phyloP scores from a whole-genome alignment of 164 flowering plant species.

The Warburgia ugandensis region DNA sequence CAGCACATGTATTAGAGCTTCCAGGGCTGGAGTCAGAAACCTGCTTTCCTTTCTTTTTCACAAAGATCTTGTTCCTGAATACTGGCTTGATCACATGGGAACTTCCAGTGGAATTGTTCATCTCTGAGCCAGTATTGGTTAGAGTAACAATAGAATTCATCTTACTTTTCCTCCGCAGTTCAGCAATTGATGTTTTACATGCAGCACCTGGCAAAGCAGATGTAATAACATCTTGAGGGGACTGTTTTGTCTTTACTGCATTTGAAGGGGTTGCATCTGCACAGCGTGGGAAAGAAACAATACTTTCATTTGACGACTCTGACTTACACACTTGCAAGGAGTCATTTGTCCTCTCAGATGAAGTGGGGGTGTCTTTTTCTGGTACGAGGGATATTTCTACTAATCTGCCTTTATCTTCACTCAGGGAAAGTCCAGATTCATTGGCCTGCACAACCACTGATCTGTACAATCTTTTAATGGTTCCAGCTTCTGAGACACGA shows the following conservation, averaged over 20 bases:
- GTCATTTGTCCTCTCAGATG: constrained; percentile 21
- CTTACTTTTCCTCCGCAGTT: constrained; percentile 11
- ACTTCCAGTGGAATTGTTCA: constrained; percentile 23
- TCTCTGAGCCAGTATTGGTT: constrained; percentile 10
- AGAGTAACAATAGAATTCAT: constrained; percentile 13
- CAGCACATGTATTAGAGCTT: constrained; percentile 10
- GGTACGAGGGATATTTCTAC: constrained; percentile 65
- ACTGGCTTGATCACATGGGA: constrained; percentile 27
- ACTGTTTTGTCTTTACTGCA: constrained; percentile 10
- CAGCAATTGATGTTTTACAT: constrained; percentile 11
- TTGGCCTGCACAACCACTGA: constrained; percentile 47
- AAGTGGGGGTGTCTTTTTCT: constrained; percentile 20
- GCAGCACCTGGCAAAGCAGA: constrained; percentile 16
- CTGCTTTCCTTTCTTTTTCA: constrained; percentile 45
- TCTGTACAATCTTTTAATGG: constrained; percentile 46
- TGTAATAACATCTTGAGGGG: constrained; percentile 17
- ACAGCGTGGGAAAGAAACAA: constrained; percentile 14
- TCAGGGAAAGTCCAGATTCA: constrained; percentile 30
- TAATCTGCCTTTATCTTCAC: constrained; percentile 38
- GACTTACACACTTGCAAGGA: constrained; percentile 12
- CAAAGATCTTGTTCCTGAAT: constrained; percentile 32
- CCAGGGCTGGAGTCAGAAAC: constrained; percentile 20
- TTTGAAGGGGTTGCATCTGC: constrained; percentile 11
- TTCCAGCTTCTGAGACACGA: constrained; percentile 48
- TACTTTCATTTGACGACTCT: constrained; percentile 15